Conservation (phyloP, 2,329 filamentous ascomycete genomes). For the Pseudocercospora macadamiae region DNA sequence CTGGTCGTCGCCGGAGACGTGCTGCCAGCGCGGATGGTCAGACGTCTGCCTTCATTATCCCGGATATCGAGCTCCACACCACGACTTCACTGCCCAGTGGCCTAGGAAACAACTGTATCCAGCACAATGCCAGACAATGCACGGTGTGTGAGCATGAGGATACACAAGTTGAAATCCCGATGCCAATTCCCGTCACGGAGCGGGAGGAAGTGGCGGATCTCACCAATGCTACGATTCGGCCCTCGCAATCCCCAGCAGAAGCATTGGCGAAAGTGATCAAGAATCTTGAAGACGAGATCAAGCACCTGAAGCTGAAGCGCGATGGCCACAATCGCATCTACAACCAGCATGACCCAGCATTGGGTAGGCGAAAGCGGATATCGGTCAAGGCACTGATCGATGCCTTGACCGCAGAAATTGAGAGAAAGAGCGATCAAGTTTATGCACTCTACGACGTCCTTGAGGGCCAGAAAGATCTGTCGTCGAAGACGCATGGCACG, state of each 20-base stretch:
- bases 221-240: constrained; percentile 63
- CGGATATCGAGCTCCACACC: constrained; percentile 59
- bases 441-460: constrained; percentile 83
- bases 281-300: constrained; percentile 75
- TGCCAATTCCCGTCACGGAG: constrained; percentile 37
- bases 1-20: constrained; percentile 52
- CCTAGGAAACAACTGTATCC: constrained; percentile 29
- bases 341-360: constrained; percentile 66
- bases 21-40: constrained; percentile 50
- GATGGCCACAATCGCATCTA: constrained; percentile 64
- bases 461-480: constrained; percentile 70
- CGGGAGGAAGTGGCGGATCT: constrained; percentile 45
- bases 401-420: constrained; percentile 63
- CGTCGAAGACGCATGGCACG: neutral
- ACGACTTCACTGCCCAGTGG: constrained; percentile 14
- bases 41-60: constrained; percentile 67
- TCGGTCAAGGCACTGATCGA: constrained; percentile 64
- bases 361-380: constrained; percentile 67
- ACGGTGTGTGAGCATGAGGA: constrained; percentile 52
- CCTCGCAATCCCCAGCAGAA: constrained; percentile 66
- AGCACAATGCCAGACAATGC: constrained; percentile 56
- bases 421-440: constrained; percentile 76
- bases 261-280: constrained; percentile 85
- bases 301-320: constrained; percentile 74
- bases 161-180: constrained; percentile 47